Percentiles rank a stretch among this genome's conserved stretches.
These are phyloP conservation scores for Vanrija sp. DNA, from an alignment of 1,284 basidiomycete species.

Conservation along the genomic window DNA sequence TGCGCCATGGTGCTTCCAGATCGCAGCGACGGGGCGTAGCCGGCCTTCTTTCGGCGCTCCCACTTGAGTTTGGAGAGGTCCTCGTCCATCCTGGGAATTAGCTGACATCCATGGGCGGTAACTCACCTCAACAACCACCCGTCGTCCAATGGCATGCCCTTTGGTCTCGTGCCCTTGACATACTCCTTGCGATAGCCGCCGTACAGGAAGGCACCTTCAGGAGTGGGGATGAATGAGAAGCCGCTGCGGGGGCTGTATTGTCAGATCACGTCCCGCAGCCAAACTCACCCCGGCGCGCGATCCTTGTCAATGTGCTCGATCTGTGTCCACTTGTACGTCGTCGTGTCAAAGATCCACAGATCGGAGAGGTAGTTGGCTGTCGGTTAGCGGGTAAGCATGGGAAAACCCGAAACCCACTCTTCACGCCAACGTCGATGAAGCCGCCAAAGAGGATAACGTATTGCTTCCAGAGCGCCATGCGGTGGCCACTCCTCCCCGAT, in stretches of 20 bases:
- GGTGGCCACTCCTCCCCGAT: constrained; percentile 75
- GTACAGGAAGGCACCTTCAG: constrained; percentile 78
- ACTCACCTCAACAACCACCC: constrained; percentile 79
- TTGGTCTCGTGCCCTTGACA: constrained; percentile 74
- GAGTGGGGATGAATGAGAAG: constrained; percentile 76
- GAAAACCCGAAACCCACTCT: constrained; percentile 53
- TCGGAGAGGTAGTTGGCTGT: constrained; percentile 79
- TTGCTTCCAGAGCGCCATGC: constrained; percentile 90
- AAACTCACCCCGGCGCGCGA: constrained; percentile 54
- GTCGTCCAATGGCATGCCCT: constrained; percentile 85
- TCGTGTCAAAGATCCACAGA: constrained; percentile 81
- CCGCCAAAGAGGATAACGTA: constrained; percentile 81
- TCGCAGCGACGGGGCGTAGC: constrained; percentile 66
- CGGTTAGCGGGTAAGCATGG: not conserved
- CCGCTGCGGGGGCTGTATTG: constrained; percentile 67
- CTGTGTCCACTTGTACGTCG: constrained; percentile 83
- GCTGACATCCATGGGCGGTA: not conserved
- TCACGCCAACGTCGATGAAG: constrained; percentile 75
- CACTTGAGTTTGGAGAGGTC: constrained; percentile 66
- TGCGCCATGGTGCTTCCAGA: constrained; percentile 50
- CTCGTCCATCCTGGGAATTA: constrained; percentile 44
- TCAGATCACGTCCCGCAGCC: not conserved
- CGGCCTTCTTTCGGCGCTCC: constrained; percentile 76
- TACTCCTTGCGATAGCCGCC: constrained; percentile 96
- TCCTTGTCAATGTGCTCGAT: constrained; percentile 69